Percentiles rank a stretch among this genome's conserved stretches.
phyloP scores from a whole-genome alignment of 192 early-diverging fungal species.

The Chytriomyces confervae region DNA sequence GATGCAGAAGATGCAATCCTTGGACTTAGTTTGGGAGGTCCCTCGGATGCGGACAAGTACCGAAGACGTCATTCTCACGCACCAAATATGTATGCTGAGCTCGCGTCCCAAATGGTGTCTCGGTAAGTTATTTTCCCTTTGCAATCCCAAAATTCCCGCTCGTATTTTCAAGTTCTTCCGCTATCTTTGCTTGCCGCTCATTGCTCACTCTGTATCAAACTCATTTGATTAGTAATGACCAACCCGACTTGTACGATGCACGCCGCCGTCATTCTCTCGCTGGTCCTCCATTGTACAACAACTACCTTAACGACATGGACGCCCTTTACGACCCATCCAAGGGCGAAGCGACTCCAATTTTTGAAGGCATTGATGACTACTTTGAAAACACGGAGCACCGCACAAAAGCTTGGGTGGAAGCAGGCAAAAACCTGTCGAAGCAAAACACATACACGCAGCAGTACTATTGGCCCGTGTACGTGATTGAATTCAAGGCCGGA shows the following conservation, averaged over 20 bases:
- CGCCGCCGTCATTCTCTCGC: conserved; percentile 60
- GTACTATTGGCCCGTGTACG: conserved; percentile 69
- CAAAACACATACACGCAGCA: conserved; percentile 39
- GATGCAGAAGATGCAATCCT: conserved; percentile 9
- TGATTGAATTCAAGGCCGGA: conserved; percentile 89
- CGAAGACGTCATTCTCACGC: conserved; percentile 67
- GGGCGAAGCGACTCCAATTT: conserved; percentile 37
- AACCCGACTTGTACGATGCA: conserved; percentile 30
- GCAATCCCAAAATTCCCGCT: neutral
- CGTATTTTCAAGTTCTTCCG: neutral
- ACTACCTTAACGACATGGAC: conserved; percentile 51
- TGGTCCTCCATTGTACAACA: conserved; percentile 45
- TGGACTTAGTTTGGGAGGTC: conserved; percentile 1
- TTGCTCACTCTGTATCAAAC: neutral
- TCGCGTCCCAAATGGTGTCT: conserved; percentile 37
- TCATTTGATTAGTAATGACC: neutral
- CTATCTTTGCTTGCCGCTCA: neutral
- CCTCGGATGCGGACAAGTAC: conserved; percentile 53
- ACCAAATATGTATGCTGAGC: conserved; percentile 52
- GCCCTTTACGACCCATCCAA: conserved; percentile 40
- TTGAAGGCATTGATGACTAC: conserved; percentile 67
- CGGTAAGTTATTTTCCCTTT: conserved; percentile 6
- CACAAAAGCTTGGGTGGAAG: conserved; percentile 62
- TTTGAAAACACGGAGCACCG: conserved; percentile 70
- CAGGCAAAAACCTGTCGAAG: conserved; percentile 64